Evolutionary conservation across 2,329 filamentous ascomycete species (phyloP).

Genomic region (Colletotrichum sp.): DNA sequence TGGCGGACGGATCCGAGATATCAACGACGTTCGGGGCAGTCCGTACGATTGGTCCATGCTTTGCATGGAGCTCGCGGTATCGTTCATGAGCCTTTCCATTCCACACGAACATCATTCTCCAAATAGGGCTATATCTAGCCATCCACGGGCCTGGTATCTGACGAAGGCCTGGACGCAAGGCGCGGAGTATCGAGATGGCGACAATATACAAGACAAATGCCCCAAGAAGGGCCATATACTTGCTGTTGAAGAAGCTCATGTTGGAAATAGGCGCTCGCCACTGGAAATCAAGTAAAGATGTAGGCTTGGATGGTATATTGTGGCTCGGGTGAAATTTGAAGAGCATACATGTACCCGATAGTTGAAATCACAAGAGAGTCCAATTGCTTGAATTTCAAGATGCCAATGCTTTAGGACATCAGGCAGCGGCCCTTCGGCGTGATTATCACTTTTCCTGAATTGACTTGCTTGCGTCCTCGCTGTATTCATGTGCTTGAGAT

Average conservation of each 20-base stretch:
- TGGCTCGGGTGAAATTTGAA: accelerated
- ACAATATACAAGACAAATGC: accelerated
- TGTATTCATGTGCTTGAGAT: background rate
- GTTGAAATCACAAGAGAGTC: background rate
- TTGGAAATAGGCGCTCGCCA: background rate
- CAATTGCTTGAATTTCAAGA: background rate
- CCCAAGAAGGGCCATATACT: background rate
- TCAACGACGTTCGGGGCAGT: background rate
- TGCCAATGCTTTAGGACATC: background rate
- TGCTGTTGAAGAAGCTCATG: background rate
- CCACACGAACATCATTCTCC: slow-evolving; percentile 39
- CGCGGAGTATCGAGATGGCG: accelerated
- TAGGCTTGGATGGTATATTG: accelerated
- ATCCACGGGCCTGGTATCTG: background rate
- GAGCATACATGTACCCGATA: background rate
- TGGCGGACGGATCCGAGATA: background rate
- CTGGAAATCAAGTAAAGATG: accelerated
- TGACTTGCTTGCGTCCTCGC: background rate
- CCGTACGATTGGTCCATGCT: background rate
- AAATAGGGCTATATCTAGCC: background rate
- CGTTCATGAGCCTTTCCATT: background rate
- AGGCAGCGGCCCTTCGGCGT: background rate
- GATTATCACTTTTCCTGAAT: background rate
- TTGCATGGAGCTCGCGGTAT: background rate
- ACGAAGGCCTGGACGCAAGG: background rate